Base-by-base conservation (phyloP, 257 asterid genomes). In the Solanum etuberosum region DNA sequence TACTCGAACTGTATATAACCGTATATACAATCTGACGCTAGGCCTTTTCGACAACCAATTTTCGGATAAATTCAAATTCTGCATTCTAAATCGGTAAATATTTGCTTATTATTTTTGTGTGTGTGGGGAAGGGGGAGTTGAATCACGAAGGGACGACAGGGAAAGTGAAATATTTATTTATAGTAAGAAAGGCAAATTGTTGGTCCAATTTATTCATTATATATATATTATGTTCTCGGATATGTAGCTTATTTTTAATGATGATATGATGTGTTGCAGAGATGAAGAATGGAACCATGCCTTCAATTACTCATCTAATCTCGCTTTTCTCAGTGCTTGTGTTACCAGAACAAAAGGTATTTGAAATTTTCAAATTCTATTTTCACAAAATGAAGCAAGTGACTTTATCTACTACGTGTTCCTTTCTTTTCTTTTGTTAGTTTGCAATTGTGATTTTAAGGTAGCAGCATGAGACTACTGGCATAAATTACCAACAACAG, bases 281-380 rank as follows among this genome's bases (percentile, higher is more conserved):
- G 87, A 86, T 21, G 68, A 86, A 77, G 87, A 86, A 46, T 86
- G 87, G 87, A 51, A 86, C 32, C 80, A 48, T 86, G 87, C 87
- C 65, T 86, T 86, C 72, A 86, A 86, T 71, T 86, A 70, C 67
- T 70, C 71, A 21, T 38, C 40, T 48, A 37, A 86, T 72, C 67
- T 71, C 37, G 42, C 51, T 48, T 86, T 86, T 61, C 87, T 86
- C 54, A 86, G 87, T 68, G 83, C 80, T 48, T 86, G 87, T 71
- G 84, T 86, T 48, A 77, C 87, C 84, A 86, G 87, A 72, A 86
- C 83, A 8, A 34, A 32, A 86, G 87, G 87, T 84, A 84, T 54
- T 67, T 65, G 7, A 11, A 27, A n/a, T 84, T 65, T 61, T 84
- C 77, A 63, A n/a, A n/a, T 70, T 29, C 31, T 65, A 25, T 84